These are phyloP conservation scores for Neophaeococcomyces aloes DNA, from an alignment of 2,329 filamentous ascomycete genomes.

Conservation along the genomic window DNA sequence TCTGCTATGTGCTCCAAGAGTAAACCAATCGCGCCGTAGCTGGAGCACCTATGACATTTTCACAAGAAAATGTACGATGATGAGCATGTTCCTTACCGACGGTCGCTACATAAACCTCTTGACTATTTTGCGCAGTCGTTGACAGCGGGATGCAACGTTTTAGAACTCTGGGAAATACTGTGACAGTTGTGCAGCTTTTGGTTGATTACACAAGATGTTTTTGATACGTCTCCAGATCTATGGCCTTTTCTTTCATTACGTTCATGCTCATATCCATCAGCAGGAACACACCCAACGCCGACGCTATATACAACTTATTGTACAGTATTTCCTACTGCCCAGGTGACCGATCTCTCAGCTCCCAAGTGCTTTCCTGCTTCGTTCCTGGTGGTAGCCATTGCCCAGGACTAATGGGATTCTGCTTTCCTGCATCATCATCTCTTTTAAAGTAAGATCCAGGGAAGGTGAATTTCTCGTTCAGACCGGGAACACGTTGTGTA, in stretches of 20 bases:
- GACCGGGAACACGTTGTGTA: constrained; percentile 26
- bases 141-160: neutral
- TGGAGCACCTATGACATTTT: constrained; percentile 49
- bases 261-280: neutral
- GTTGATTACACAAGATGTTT: neutral
- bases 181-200: neutral
- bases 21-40: constrained; percentile 46
- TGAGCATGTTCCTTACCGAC: constrained; percentile 56
- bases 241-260: neutral
- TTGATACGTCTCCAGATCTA: neutral
- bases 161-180: neutral
- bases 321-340: constrained; percentile 16
- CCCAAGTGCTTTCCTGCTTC: constrained; percentile 79
- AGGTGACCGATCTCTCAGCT: constrained; percentile 33
- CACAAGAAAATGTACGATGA: constrained; percentile 38
- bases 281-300: constrained; percentile 12
- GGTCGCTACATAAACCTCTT: constrained; percentile 44
- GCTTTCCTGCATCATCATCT: constrained; percentile 31
- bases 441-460: constrained; percentile 28
- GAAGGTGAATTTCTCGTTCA: constrained; percentile 24
- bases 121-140: neutral
- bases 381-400: constrained; percentile 67
- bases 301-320: constrained; percentile 11
- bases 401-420: neutral
- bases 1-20: constrained; percentile 55